phyloP scores from a whole-genome alignment of 225 moss, liverwort and hornwort species.

The Antitrichia curtipendula region DNA sequence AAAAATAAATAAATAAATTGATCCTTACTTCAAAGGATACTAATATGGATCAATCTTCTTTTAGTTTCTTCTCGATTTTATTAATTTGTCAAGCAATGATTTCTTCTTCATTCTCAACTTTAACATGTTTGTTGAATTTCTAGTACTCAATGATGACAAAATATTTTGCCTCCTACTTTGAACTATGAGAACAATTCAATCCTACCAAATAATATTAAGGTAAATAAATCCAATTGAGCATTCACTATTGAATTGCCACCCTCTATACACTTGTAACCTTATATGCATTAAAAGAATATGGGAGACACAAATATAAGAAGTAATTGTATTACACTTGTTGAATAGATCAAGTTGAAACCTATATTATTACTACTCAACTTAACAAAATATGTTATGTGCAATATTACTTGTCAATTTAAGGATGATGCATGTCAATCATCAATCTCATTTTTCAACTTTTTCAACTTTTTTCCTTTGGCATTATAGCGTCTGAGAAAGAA shows the following conservation, averaged over 20 bases:
- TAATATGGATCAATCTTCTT: neutral
- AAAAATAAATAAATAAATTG: neutral
- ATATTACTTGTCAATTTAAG: neutral
- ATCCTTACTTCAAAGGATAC: neutral
- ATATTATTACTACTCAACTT: neutral
- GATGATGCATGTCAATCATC: neutral
- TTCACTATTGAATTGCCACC: neutral
- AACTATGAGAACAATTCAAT: neutral
- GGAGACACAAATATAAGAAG: neutral
- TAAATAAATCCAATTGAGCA: neutral
- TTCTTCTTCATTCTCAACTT: neutral
- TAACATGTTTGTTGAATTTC: rapidly evolving
- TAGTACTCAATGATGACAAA: neutral
- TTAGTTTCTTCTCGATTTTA: neutral
- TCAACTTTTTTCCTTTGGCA: neutral
- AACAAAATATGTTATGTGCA: neutral
- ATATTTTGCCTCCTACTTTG: neutral
- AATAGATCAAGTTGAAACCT: neutral
- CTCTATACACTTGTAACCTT: neutral
- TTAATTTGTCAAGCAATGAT: neutral
- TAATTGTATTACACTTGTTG: neutral
- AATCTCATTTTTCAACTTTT: neutral
- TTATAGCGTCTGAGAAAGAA: too few species aligned
- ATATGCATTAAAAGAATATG: neutral
- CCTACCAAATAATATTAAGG: neutral